Percentiles rank a stretch among this genome's conserved stretches.
These are phyloP conservation scores for Thuja plicata DNA, from an alignment of 83 land plant species.

Conservation along the genomic window DNA sequence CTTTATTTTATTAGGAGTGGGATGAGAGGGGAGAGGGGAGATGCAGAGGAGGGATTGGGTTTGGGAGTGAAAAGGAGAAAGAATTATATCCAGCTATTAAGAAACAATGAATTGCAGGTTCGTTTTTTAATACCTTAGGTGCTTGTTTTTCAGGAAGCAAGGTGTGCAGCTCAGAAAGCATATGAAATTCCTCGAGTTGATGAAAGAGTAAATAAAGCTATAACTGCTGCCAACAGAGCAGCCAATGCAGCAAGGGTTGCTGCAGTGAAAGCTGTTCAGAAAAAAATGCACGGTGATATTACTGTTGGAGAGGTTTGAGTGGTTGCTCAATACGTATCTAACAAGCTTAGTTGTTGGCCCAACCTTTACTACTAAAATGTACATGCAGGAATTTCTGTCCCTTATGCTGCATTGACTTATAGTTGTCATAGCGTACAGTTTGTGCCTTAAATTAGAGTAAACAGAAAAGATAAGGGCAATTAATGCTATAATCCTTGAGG, in stretches of 20 bases:
- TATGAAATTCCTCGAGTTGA: slow-evolving; percentile 66
- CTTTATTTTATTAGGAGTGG: too few species aligned
- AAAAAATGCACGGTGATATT: slow-evolving; percentile 28
- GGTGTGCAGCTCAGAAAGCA: slow-evolving; percentile 71
- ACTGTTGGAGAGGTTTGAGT: not conserved
- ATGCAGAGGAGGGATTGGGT: too few species aligned
- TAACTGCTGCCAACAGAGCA: slow-evolving; percentile 82
- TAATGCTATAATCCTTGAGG: not conserved
- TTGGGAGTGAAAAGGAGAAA: not conserved
- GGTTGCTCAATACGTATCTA: not conserved
- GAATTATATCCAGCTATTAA: not conserved
- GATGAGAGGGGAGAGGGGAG: too few species aligned
- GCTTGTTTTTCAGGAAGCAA: slow-evolving; percentile 62
- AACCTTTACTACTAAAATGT: not conserved
- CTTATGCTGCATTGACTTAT: not conserved
- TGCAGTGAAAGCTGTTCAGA: slow-evolving; percentile 96
- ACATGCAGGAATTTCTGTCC: not conserved
- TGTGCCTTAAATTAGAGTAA: not conserved
- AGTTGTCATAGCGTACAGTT: not conserved
- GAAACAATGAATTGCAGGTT: not conserved
- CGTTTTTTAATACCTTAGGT: not conserved
- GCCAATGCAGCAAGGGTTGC: slow-evolving; percentile 96
- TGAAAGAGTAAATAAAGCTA: slow-evolving; percentile 85
- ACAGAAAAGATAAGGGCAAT: not conserved
- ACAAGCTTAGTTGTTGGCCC: not conserved